phyloP scores from a whole-genome alignment of 2,329 filamentous ascomycete species.

The Nemania sp. region DNA sequence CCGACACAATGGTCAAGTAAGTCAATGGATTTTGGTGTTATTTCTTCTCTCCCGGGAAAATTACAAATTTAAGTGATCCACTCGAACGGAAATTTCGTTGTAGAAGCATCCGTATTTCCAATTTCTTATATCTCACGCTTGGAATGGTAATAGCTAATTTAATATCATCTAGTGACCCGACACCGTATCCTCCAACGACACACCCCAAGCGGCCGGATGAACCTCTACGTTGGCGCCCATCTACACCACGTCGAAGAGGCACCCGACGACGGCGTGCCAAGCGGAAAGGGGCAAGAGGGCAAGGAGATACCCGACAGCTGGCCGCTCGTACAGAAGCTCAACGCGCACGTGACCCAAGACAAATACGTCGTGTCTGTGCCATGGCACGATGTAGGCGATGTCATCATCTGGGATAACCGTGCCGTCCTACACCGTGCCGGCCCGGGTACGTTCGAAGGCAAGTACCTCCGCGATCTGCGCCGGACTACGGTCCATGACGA shows the following conservation, averaged over 20 bases:
- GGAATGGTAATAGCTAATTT: neutral
- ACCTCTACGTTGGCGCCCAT: conserved; percentile 66
- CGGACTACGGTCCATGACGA: conserved; percentile 67
- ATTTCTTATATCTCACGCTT: too few relatives aligned
- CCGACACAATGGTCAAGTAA: conserved; percentile 51
- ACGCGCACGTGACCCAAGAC: conserved; percentile 60
- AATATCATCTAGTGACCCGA: conserved; percentile 47
- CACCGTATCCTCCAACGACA: conserved; percentile 65
- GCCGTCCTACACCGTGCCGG: conserved; percentile 66
- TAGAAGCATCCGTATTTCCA: too few relatives aligned
- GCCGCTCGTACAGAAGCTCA: conserved; percentile 55
- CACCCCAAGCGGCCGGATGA: conserved; percentile 63
- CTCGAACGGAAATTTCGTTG: too few relatives aligned
- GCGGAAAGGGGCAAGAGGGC: conserved; percentile 48
- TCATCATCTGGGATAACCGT: conserved; percentile 71
- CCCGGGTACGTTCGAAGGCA: conserved; percentile 61
- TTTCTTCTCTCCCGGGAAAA: too few relatives aligned
- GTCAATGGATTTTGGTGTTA: too few relatives aligned
- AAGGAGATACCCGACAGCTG: conserved; percentile 52
- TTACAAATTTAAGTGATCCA: too few relatives aligned
- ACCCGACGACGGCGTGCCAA: conserved; percentile 48
- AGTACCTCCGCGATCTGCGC: conserved; percentile 64
- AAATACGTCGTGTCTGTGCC: conserved; percentile 60
- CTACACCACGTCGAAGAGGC: conserved; percentile 64
- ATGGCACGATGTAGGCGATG: conserved; percentile 63